phyloP scores from a whole-genome alignment of 768 basidiomycete genomes.

The Mycena alexandri region DNA sequence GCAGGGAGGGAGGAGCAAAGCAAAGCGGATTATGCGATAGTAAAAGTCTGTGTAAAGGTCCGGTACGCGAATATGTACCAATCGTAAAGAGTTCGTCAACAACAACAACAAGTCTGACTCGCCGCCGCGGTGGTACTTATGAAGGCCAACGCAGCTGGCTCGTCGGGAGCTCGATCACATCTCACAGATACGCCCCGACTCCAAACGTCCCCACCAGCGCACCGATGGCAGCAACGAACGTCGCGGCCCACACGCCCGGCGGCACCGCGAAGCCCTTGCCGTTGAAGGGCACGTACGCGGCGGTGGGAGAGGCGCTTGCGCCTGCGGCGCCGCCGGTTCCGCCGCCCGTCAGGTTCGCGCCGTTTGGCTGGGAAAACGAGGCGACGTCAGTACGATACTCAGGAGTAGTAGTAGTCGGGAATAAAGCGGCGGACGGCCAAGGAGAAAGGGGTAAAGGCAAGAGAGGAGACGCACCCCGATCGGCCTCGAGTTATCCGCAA shows the following conservation, averaged over 20 bases:
- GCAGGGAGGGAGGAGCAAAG: too few species aligned
- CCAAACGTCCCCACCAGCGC: conserved; percentile 33
- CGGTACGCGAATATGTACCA: too few species aligned
- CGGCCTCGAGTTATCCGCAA: conserved; percentile 71
- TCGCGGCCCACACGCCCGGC: conserved; percentile 32
- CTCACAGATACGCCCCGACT: conserved; percentile 12
- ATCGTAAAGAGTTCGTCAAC: too few species aligned
- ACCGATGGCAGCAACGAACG: conserved; percentile 30
- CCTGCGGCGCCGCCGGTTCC: conserved; percentile 54
- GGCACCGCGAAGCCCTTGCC: conserved; percentile 32
- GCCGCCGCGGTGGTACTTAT: too few species aligned
- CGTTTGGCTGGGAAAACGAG: conserved; percentile 56
- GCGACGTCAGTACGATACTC: background rate
- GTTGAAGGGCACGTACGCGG: conserved; percentile 66
- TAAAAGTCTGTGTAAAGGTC: too few species aligned
- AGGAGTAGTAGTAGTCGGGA: too few species aligned
- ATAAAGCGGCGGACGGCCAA: too few species aligned
- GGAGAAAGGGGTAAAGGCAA: too few species aligned
- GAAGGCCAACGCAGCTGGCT: too few species aligned
- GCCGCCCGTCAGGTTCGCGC: conserved; percentile 73
- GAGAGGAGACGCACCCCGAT: conserved; percentile 56
- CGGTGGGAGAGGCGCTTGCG: conserved; percentile 40
- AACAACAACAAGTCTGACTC: too few species aligned
- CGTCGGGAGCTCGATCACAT: too few species aligned
- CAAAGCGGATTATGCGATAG: too few species aligned